phyloP scores from a whole-genome alignment of 2,329 filamentous ascomycete genomes.

The Trichoderma citrinoviride region DNA sequence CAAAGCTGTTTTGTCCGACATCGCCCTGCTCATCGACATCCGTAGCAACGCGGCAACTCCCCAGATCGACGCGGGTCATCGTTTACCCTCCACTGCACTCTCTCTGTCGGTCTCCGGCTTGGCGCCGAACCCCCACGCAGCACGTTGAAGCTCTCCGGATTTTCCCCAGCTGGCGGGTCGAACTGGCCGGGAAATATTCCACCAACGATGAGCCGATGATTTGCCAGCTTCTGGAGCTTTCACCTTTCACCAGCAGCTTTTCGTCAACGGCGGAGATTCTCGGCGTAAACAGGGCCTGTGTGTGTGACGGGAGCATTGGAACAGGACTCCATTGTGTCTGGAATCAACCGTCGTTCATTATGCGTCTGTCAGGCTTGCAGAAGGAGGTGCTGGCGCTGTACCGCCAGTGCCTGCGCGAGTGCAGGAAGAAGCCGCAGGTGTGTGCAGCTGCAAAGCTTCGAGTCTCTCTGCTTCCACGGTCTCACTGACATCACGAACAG shows the following conservation, averaged over 20 bases:
- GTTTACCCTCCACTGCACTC: conserved; percentile 9
- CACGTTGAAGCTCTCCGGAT: background rate
- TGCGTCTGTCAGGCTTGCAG: conserved; percentile 78
- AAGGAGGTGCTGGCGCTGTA: conserved; percentile 85
- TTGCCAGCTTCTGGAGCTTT: background rate
- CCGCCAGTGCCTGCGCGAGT: conserved; percentile 77
- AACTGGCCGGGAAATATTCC: background rate
- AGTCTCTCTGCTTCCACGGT: too few species aligned
- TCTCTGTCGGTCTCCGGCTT: conserved; percentile 8
- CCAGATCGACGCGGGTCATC: background rate
- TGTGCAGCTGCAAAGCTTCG: conserved; percentile 19
- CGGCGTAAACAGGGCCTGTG: background rate
- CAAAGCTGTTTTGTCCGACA: background rate
- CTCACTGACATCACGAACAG: conserved; percentile 36
- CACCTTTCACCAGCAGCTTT: background rate
- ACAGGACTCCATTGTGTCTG: background rate
- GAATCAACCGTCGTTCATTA: conserved; percentile 1
- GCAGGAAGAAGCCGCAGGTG: conserved; percentile 75
- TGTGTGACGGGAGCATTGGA: background rate
- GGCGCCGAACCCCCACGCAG: conserved; percentile 13
- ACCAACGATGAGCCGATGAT: conserved; percentile 8
- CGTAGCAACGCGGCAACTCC: background rate
- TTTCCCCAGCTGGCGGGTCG: conserved; percentile 4
- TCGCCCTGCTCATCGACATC: background rate
- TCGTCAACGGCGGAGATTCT: background rate